phyloP scores from a whole-genome alignment of 1,284 basidiomycete genomes.

The Violaceomyces palustris region DNA sequence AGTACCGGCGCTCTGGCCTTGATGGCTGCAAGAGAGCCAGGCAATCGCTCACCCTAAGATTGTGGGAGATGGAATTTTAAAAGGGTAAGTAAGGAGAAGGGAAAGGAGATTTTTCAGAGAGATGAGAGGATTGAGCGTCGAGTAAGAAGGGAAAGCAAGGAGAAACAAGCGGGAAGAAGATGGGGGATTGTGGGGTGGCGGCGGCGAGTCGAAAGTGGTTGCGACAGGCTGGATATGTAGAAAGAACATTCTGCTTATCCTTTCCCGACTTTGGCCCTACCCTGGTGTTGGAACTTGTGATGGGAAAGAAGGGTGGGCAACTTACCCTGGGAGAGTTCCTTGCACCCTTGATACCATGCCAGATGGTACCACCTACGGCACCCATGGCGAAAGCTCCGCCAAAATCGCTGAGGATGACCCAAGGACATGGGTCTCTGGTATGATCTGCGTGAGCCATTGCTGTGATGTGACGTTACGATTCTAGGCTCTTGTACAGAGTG shows the following conservation, averaged over 20 bases:
- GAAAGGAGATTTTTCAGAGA: background rate
- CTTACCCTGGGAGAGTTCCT: conserved; percentile 88
- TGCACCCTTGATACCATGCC: conserved; percentile 98
- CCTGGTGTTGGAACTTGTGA: no score
- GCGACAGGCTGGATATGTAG: no score
- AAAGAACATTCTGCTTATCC: no score
- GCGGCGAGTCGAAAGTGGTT: no score
- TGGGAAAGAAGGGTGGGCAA: no score
- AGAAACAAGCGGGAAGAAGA: no score
- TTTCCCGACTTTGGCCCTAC: no score
- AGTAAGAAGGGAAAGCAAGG: no score
- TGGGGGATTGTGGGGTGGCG: no score
- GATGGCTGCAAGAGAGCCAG: conserved; percentile 90
- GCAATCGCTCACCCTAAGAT: conserved; percentile 80
- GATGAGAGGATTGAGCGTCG: background rate
- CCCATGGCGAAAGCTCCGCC: conserved; percentile 89
- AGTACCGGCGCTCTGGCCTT: conserved; percentile 97
- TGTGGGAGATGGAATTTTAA: background rate
- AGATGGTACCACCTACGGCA: conserved; percentile 90
- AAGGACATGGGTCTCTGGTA: conserved; percentile 63
- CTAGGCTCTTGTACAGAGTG: no score
- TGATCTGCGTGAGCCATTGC: conserved; percentile 33
- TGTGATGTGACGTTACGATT: no score
- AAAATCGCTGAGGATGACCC: conserved; percentile 98
- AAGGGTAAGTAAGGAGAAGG: background rate